These are phyloP conservation scores for Purpureocillium takamizusanense DNA, from an alignment of 2,329 filamentous ascomycete genomes.

Conservation along the genomic window DNA sequence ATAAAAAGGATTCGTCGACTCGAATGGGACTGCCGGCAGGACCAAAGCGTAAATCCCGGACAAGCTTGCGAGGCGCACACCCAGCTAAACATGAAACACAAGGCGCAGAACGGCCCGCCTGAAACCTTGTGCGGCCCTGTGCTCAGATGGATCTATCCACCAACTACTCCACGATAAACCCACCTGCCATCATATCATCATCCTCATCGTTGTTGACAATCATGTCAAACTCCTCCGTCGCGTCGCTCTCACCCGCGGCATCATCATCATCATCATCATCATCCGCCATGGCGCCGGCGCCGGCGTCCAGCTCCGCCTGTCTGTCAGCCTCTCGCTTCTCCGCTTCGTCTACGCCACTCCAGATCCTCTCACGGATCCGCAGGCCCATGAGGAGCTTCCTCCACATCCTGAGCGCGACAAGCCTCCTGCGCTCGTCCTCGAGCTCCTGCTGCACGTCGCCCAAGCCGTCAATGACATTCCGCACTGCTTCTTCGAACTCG, in stretches of 20 bases:
- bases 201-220: slow-evolving; percentile 25
- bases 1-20: too few relatives aligned
- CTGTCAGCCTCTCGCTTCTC: slow-evolving; percentile 31
- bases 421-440: slow-evolving; percentile 61
- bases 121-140: too few relatives aligned
- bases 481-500: slow-evolving; percentile 64
- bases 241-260: slow-evolving; percentile 29
- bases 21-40: too few relatives aligned
- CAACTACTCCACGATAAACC: slow-evolving; percentile 30
- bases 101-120: too few relatives aligned
- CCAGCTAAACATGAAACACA: too few relatives aligned
- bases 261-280: too few relatives aligned
- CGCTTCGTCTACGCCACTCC: slow-evolving; percentile 42
- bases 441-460: slow-evolving; percentile 55
- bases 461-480: slow-evolving; percentile 59
- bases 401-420: slow-evolving; percentile 61
- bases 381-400: slow-evolving; percentile 66
- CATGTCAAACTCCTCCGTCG: slow-evolving; percentile 34
- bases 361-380: slow-evolving; percentile 66
- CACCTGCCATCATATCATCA: slow-evolving; percentile 37
- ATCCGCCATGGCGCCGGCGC: slow-evolving; percentile 21
- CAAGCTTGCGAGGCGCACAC: too few relatives aligned
- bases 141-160: too few relatives aligned
- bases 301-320: slow-evolving; percentile 25
- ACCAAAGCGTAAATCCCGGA: too few relatives aligned